Percentiles rank a stretch among this genome's conserved stretches.
phyloP scores from a whole-genome alignment of 305 asterid genomes.

The Fraxinus nigra region DNA sequence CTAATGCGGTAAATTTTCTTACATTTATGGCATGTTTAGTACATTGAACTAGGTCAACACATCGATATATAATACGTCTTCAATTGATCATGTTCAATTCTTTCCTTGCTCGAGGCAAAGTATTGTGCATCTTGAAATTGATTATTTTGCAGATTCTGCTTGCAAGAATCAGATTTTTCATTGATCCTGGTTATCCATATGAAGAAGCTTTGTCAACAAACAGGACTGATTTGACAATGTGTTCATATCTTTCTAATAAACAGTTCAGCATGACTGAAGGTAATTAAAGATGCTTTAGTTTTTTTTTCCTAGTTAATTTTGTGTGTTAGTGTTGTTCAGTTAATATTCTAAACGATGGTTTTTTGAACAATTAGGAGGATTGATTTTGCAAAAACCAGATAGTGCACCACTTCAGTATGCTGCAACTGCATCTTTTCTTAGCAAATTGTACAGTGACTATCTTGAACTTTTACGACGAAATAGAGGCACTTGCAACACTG shows the following conservation, averaged over 20 bases:
- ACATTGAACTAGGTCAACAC: background rate
- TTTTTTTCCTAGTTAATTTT: background rate
- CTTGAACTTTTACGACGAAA: slow-evolving; percentile 39
- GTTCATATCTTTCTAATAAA: slow-evolving; percentile 39
- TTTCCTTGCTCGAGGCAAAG: background rate
- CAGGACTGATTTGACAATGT: slow-evolving; percentile 50
- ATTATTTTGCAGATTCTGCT: slow-evolving; percentile 39
- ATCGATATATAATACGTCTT: background rate
- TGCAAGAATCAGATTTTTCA: slow-evolving; percentile 49
- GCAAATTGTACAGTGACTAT: slow-evolving; percentile 60
- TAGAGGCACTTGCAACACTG: slow-evolving; percentile 30
- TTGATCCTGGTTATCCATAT: slow-evolving; percentile 63
- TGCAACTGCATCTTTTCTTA: slow-evolving; percentile 56
- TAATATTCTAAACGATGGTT: background rate
- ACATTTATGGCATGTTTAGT: background rate
- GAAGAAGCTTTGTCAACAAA: slow-evolving; percentile 47
- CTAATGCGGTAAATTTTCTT: slow-evolving; percentile 34
- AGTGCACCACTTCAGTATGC: slow-evolving; percentile 46
- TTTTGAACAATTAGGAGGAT: slow-evolving; percentile 36
- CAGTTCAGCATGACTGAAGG: slow-evolving; percentile 39
- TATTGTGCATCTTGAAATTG: background rate
- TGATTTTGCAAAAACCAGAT: slow-evolving; percentile 44
- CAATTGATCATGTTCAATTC: background rate
- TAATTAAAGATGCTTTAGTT: background rate
- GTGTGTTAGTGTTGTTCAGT: background rate